Percentiles rank a stretch among this genome's conserved stretches.
phyloP scores from a whole-genome alignment of 164 flowering plant genomes.

The Kalanchoe fedtschenkoi region DNA sequence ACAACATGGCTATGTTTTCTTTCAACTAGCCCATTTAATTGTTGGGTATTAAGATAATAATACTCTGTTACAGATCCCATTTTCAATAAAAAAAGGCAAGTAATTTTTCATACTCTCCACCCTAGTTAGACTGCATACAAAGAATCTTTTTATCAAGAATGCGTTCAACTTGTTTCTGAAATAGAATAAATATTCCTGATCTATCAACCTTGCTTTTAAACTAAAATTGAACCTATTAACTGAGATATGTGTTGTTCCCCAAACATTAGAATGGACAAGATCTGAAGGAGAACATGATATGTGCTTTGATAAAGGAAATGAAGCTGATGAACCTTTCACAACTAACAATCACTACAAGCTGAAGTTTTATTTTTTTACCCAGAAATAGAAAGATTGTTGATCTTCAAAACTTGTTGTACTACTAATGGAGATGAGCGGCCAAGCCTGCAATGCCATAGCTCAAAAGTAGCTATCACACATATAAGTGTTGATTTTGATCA shows the following conservation, averaged over 20 bases:
- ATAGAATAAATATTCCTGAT: neutral
- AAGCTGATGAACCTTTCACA: neutral
- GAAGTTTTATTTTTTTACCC: too few relatives aligned
- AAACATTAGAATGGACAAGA: neutral
- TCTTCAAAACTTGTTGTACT: too few relatives aligned
- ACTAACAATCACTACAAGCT: too few relatives aligned
- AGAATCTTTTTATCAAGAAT: neutral
- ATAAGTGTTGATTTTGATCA: too few relatives aligned
- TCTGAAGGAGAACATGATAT: neutral
- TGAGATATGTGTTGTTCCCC: neutral
- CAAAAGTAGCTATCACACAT: too few relatives aligned
- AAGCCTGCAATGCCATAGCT: too few relatives aligned
- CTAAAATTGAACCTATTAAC: neutral
- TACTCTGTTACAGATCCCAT: neutral
- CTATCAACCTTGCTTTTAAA: neutral
- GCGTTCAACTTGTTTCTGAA: conserved; percentile 5
- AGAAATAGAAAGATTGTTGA: too few relatives aligned
- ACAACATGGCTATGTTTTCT: neutral
- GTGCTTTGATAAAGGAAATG: neutral
- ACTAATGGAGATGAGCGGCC: too few relatives aligned
- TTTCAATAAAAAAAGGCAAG: neutral
- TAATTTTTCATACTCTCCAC: too few relatives aligned
- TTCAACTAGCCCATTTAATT: too few relatives aligned
- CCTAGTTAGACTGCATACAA: neutral
- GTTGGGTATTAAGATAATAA: too few relatives aligned